A percentile compares a stretch with the other conserved stretches of the same genome.
Conservation (phyloP, 345 rosid species). For the Ricinus communis region DNA sequence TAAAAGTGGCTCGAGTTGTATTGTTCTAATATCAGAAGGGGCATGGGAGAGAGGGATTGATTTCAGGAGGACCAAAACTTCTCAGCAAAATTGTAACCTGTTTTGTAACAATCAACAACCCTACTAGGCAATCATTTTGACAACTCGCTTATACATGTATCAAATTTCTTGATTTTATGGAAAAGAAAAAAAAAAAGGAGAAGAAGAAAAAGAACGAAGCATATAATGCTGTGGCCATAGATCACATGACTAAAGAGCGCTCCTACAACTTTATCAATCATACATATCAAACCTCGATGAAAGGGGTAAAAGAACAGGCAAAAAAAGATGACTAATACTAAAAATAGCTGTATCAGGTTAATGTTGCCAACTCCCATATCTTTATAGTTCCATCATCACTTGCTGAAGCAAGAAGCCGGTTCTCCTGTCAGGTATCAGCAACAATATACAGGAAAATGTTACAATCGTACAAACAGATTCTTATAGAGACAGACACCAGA, state of each 20-base stretch:
- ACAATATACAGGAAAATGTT: not conserved
- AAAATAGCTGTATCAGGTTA: constrained; percentile 26
- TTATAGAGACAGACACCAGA: too few relatives aligned
- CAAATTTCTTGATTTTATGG: not conserved
- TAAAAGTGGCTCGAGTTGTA: too few relatives aligned
- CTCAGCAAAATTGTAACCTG: not conserved
- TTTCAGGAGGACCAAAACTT: too few relatives aligned
- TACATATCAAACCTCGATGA: not conserved
- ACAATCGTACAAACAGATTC: too few relatives aligned
- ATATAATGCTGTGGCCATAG: not conserved
- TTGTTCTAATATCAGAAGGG: too few relatives aligned
- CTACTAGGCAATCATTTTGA: not conserved
- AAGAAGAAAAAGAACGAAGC: not conserved
- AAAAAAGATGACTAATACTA: not conserved
- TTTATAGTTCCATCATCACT: constrained; percentile 80
- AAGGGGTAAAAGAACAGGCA: not conserved
- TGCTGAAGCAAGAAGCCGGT: constrained; percentile 68
- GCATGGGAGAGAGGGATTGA: too few relatives aligned
- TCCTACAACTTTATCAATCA: constrained; percentile 4
- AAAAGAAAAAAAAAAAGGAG: not conserved
- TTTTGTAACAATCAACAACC: not conserved
- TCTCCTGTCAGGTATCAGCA: constrained; percentile 40
- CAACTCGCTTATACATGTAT: not conserved
- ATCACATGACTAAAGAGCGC: not conserved
- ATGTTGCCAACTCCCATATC: constrained; percentile 64